Percentiles rank a stretch among this genome's conserved stretches.
Evolutionary conservation across 176 grass and related monocot genomes (phyloP).

Genomic region (Oryza meridionalis): DNA sequence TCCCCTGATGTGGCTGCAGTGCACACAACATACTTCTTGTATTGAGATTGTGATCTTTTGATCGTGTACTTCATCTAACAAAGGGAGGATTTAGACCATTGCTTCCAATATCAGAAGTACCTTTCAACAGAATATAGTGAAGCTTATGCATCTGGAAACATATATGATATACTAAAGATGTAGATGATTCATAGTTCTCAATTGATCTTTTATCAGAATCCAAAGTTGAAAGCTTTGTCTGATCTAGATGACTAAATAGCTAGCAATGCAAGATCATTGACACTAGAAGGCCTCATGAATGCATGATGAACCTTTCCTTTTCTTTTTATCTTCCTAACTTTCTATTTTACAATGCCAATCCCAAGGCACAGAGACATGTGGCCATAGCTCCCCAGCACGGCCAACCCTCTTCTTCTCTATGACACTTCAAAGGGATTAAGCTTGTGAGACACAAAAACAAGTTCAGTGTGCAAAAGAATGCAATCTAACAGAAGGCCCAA

Average conservation of each 20-base stretch:
- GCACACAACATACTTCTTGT: not conserved
- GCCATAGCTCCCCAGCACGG: slow-evolving; percentile 13
- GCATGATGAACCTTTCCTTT: slow-evolving; percentile 64
- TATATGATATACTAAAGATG: slow-evolving; percentile 24
- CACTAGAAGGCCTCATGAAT: slow-evolving; percentile 55
- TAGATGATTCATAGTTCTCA: slow-evolving; percentile 34
- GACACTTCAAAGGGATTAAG: slow-evolving; percentile 53
- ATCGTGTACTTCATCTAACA: slow-evolving; percentile 29
- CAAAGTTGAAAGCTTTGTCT: slow-evolving; percentile 59
- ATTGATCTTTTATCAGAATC: slow-evolving; percentile 46
- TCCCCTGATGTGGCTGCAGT: not conserved
- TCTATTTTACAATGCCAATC: slow-evolving; percentile 61
- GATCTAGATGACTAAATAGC: slow-evolving; percentile 52
- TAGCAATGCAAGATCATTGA: slow-evolving; percentile 65
- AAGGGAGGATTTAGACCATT: slow-evolving; percentile 14
- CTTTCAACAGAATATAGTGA: slow-evolving; percentile 34
- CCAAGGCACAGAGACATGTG: slow-evolving; percentile 58
- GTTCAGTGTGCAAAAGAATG: slow-evolving; percentile 52
- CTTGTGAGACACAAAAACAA: slow-evolving; percentile 65
- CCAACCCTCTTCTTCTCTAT: slow-evolving; percentile 45
- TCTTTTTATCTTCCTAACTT: slow-evolving; percentile 42
- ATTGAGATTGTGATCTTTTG: slow-evolving; percentile 21
- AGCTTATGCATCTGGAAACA: slow-evolving; percentile 27
- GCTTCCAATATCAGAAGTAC: slow-evolving; percentile 7
- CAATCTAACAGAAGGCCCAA: slow-evolving; percentile 28